phyloP scores from a whole-genome alignment of 768 basidiomycete genomes.

The Phaeotremella fagi region DNA sequence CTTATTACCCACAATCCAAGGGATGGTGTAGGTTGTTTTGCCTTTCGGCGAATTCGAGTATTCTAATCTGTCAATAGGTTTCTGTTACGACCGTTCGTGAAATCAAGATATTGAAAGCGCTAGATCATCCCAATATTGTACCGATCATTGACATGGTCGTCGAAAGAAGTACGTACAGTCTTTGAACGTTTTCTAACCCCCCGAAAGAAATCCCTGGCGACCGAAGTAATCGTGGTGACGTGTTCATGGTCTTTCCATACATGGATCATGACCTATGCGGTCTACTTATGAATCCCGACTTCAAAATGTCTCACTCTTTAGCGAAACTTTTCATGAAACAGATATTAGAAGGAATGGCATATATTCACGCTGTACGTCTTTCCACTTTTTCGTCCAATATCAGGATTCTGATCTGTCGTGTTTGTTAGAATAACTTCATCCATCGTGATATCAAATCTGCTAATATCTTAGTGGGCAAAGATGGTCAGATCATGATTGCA shows the following conservation, averaged over 20 bases:
- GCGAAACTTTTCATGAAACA: constrained; percentile 97
- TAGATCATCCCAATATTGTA: constrained; percentile 80
- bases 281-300: constrained; percentile 76
- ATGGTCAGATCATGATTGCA: constrained; percentile 77
- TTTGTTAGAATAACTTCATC: constrained; percentile 92
- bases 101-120: constrained; percentile 89
- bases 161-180: constrained; percentile 47
- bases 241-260: constrained; percentile 99
- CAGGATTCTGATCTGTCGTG: background rate
- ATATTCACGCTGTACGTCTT: constrained; percentile 78
- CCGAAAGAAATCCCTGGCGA: constrained; percentile 26
- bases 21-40: constrained; percentile 64
- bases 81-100: constrained; percentile 94
- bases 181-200: background rate
- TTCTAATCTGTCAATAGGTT: constrained; percentile 45
- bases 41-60: background rate
- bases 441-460: constrained; percentile 99
- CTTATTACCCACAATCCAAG: constrained; percentile 95
- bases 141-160: constrained; percentile 90
- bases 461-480: constrained; percentile 86
- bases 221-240: constrained; percentile 52
- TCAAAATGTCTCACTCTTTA: constrained; percentile 71
- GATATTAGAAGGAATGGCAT: constrained; percentile 89
- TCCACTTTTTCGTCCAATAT: background rate
- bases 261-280: constrained; percentile 99